Base-by-base conservation (phyloP, 169 alveolate species). In the Neospora caninum region DNA sequence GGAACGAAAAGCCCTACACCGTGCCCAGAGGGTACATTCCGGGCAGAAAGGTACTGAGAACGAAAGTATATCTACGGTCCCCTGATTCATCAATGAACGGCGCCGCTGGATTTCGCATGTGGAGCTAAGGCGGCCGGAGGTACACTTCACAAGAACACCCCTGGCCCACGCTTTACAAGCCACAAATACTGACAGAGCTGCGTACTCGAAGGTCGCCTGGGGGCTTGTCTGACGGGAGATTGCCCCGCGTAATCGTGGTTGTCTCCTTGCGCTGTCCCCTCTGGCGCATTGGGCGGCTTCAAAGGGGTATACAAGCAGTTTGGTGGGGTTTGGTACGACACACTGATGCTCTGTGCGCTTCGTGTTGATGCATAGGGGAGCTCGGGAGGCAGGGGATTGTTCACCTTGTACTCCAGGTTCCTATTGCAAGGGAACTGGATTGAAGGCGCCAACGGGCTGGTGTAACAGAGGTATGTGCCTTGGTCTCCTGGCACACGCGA, bases 391-490 rank as follows among this genome's bases (percentile, higher is more conserved):
- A 13, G 67, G 16, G 31, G 96, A 88, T 80, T 87, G 94, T 91
- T 34, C 94, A 29, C 88, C 91, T 34, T 97, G 98, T 80, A 95
- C 96, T 39, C 95, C 98, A 9, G 98, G 98, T 31, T 78, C 78
- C 41, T 97, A 96, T 88, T 97, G 98, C 92, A 87, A 43, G 34
- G 86, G 84, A 18, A 73, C 84, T 43, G 84, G 84, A n/a, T 6
- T 73, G 43, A 38, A 27, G 43, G 84, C 41, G 25, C 84, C 84
- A 18, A n/a, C 84, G 49, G 84, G 84, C 29, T 13, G 22, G 84
- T 73, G 84, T 34, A 73, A n/a, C 45, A 73, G 84, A 73, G 84
- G 84, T 73, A 73, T 34, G 84, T 20, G 49, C 49, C 84, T n/a
- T 25, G 36, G 78, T 49, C 4, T 49, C 58, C 58, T 49, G 58